These are phyloP conservation scores for Fraxinus paxiana DNA, from an alignment of 305 asterid species.

Conservation along the genomic window DNA sequence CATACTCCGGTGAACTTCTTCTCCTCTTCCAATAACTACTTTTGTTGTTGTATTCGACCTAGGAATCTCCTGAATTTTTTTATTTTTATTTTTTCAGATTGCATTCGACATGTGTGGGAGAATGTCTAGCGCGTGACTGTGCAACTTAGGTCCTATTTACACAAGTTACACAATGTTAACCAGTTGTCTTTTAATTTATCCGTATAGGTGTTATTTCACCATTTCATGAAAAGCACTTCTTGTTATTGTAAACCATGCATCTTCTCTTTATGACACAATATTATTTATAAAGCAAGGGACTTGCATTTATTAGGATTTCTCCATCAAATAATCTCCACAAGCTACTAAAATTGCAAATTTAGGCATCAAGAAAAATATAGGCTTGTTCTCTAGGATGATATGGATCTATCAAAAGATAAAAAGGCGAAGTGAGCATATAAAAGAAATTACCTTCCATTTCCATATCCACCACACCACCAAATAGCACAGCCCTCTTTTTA, in stretches of 20 bases:
- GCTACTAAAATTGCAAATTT: constrained; percentile 1
- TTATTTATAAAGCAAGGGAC: background rate
- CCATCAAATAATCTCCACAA: background rate
- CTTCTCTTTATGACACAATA: background rate
- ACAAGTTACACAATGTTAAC: background rate
- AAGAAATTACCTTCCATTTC: constrained; percentile 71
- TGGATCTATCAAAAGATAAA: constrained; percentile 14
- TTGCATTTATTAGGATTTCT: constrained; percentile 12
- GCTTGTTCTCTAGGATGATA: background rate
- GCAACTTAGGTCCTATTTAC: background rate
- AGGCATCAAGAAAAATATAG: background rate
- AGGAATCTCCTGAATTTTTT: background rate
- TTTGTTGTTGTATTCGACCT: background rate
- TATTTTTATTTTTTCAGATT: background rate
- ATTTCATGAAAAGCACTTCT: background rate
- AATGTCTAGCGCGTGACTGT: background rate
- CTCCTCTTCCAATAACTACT: background rate
- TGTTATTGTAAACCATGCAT: background rate
- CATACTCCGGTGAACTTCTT: background rate
- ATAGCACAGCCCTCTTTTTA: constrained; percentile 85
- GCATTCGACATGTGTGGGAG: background rate
- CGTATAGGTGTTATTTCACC: background rate
- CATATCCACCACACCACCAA: constrained; percentile 98
- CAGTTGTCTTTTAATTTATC: background rate
- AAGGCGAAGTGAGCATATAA: constrained; percentile 18